Percentiles rank a stretch among this genome's conserved stretches.
phyloP scores from a whole-genome alignment of 306 rosid genomes.

The Vigna reflexopilosa region DNA sequence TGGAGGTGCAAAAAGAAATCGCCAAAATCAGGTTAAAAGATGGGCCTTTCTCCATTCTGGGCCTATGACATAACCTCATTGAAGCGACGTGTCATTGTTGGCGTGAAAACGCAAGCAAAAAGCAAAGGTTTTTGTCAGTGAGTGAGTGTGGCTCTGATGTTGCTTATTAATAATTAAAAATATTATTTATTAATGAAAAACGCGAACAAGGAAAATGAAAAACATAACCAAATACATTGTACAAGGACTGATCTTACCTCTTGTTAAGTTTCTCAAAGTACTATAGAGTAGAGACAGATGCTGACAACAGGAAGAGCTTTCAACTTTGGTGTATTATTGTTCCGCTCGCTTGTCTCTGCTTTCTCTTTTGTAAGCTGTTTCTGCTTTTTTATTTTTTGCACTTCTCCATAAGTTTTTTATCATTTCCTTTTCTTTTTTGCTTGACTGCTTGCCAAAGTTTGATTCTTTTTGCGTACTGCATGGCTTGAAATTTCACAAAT shows the following conservation, averaged over 20 bases:
- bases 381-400: background rate
- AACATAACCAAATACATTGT: conserved; percentile 31
- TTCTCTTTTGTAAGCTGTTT: conserved; percentile 39
- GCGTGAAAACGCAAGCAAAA: conserved; percentile 45
- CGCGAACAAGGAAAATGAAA: background rate
- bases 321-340: conserved; percentile 38
- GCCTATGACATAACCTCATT: background rate
- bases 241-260: background rate
- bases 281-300: conserved; percentile 13
- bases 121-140: conserved; percentile 35
- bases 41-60: conserved; percentile 16
- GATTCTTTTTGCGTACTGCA: conserved; percentile 38
- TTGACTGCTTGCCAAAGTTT: conserved; percentile 3
- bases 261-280: conserved; percentile 23
- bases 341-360: conserved; percentile 32
- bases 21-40: background rate
- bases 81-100: conserved; percentile 40
- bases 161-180: conserved; percentile 16
- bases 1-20: too few species aligned
- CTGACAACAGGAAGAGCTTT: conserved; percentile 33
- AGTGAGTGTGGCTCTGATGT: conserved; percentile 31
- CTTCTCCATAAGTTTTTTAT: background rate
- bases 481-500: background rate
- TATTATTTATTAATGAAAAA: background rate
- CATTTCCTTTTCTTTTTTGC: background rate